A percentile compares a stretch with the other conserved stretches of the same genome.
Conservation (phyloP, 768 basidiomycete genomes). For the Pleurotus platypus region DNA sequence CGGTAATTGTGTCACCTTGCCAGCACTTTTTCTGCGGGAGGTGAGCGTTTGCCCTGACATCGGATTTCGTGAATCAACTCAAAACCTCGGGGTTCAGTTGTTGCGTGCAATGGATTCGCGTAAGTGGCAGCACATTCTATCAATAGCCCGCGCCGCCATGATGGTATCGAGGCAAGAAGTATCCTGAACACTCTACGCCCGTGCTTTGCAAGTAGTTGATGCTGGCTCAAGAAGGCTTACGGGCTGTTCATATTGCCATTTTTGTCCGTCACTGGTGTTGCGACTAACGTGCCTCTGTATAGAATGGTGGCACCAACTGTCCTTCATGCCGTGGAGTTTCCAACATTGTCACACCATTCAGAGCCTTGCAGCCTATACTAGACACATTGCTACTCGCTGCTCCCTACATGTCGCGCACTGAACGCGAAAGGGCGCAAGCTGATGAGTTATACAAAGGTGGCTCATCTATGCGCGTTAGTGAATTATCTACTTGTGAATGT, state of each 20-base stretch:
- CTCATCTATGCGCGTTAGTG: conserved; percentile 57
- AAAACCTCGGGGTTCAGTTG: conserved; percentile 43
- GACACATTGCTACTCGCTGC: conserved; percentile 70
- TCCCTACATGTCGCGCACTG: conserved; percentile 64
- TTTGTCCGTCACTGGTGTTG: conserved; percentile 9
- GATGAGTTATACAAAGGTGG: conserved; percentile 75
- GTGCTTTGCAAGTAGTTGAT: no score
- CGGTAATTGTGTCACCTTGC: conserved; percentile 79
- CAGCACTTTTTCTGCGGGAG: conserved; percentile 93
- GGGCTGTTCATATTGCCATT: conserved; percentile 1
- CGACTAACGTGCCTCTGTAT: conserved; percentile 9
- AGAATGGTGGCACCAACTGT: conserved; percentile 86
- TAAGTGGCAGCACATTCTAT: conserved; percentile 38
- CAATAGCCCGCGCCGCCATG: neutral
- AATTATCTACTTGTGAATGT: conserved; percentile 6
- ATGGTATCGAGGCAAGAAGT: no score
- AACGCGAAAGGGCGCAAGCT: conserved; percentile 74
- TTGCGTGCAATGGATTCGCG: conserved; percentile 78
- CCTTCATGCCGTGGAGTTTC: conserved; percentile 77
- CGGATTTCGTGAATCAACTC: neutral
- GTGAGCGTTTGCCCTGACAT: conserved; percentile 28
- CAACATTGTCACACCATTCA: conserved; percentile 66
- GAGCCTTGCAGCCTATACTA: conserved; percentile 67
- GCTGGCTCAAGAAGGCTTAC: no score
- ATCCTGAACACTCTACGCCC: no score